Evolutionary conservation across 148 eudicot species (phyloP).

Genomic region (Hydrangea macrophylla): DNA sequence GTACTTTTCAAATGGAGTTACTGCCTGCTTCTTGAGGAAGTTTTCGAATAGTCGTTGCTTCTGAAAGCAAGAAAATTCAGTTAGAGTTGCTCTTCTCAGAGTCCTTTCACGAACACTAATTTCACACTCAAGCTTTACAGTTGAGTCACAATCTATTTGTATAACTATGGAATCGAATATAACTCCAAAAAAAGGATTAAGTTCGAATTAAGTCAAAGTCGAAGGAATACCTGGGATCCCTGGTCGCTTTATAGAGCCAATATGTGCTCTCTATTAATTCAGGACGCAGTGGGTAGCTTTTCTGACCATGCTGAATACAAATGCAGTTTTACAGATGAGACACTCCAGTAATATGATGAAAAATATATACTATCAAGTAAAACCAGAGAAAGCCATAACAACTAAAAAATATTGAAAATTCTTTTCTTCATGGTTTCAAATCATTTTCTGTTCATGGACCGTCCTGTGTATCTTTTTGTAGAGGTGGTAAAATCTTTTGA

Average conservation of each 20-base stretch:
- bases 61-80: background rate
- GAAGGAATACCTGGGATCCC: constrained; percentile 82
- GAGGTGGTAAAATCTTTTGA: no score
- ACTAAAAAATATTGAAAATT: no score
- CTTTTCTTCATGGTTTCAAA: no score
- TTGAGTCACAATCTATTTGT: no score
- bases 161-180: no score
- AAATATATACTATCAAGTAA: background rate
- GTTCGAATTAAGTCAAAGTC: constrained; percentile 1
- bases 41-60: background rate
- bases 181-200: background rate
- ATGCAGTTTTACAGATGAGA: constrained; percentile 10
- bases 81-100: background rate
- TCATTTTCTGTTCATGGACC: no score
- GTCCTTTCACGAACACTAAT: background rate
- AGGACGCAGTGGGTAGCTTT: constrained; percentile 95
- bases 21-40: background rate
- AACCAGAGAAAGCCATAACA: background rate
- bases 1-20: background rate
- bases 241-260: constrained; percentile 98
- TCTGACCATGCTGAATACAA: constrained; percentile 85
- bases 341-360: background rate
- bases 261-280: constrained; percentile 97
- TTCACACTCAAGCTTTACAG: background rate
- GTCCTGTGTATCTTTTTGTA: no score